Evolutionary conservation across 177 flowering plant genomes (phyloP).

Genomic region (Vitis hybrid): DNA sequence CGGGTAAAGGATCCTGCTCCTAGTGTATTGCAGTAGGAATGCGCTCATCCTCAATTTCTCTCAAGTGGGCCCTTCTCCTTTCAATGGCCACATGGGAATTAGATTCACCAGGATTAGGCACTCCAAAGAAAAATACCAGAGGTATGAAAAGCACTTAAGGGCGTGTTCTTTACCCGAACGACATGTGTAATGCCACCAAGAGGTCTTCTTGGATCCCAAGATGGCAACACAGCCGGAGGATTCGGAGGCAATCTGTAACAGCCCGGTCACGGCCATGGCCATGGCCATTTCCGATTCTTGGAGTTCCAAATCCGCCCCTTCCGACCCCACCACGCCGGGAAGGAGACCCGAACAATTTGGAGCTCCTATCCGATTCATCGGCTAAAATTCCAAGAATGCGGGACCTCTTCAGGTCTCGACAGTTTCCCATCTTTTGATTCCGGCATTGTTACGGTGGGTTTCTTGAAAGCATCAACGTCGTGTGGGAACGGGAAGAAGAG

Average conservation of each 20-base stretch:
- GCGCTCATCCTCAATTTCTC: slow-evolving; percentile 32
- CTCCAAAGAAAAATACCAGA: not conserved
- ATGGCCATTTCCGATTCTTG: slow-evolving; percentile 9
- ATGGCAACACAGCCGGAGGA: slow-evolving; percentile 40
- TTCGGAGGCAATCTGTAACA: slow-evolving; percentile 20
- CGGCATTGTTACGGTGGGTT: slow-evolving; percentile 26
- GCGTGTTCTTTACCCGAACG: slow-evolving; percentile 36
- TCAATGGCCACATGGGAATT: slow-evolving; percentile 49
- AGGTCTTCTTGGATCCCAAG: slow-evolving; percentile 81
- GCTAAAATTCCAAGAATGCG: not conserved
- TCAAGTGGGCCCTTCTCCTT: slow-evolving; percentile 47
- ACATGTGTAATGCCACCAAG: slow-evolving; percentile 68
- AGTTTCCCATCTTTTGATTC: slow-evolving; percentile 44
- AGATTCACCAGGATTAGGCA: not conserved
- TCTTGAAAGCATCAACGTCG: not conserved
- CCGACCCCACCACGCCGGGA: slow-evolving; percentile 7
- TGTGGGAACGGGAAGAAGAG: too few relatives aligned
- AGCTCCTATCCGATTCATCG: slow-evolving; percentile 18
- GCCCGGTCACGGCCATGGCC: not conserved
- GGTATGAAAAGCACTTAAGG: not conserved
- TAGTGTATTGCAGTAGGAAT: slow-evolving; percentile 25
- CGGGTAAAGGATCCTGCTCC: slow-evolving; percentile 13
- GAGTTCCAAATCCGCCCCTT: slow-evolving; percentile 28
- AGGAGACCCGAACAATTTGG: slow-evolving; percentile 18
- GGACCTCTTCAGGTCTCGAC: slow-evolving; percentile 27